A percentile compares a stretch with the other conserved stretches of the same genome.
phyloP scores from a whole-genome alignment of 1,139 yeast genomes.

The Kluyveromyces sp. region DNA sequence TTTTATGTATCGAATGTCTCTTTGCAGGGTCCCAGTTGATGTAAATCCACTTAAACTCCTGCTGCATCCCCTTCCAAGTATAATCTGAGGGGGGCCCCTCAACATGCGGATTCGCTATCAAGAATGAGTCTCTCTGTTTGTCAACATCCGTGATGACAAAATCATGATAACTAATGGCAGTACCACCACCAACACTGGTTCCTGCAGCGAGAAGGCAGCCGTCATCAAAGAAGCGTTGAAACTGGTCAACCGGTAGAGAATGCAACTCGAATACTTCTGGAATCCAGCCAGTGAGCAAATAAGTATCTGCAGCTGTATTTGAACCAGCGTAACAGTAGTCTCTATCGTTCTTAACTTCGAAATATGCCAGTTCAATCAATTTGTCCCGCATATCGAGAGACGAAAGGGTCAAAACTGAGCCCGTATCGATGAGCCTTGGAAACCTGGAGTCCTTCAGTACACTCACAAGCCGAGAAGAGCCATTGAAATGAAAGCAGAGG shows the following conservation, averaged over 20 bases:
- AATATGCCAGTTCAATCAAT: constrained; percentile 69
- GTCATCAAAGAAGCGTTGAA: not conserved
- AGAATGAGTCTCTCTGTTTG: constrained; percentile 24
- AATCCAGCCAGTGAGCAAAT: constrained; percentile 59
- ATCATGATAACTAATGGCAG: constrained; percentile 54
- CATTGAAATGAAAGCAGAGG: constrained; percentile 49
- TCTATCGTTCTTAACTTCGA: constrained; percentile 48
- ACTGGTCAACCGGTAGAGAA: constrained; percentile 7
- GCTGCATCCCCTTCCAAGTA: constrained; percentile 33
- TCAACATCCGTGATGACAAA: constrained; percentile 46
- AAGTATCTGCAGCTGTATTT: constrained; percentile 71
- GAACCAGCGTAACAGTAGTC: constrained; percentile 70
- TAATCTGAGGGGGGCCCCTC: constrained; percentile 27
- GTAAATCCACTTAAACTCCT: constrained; percentile 52
- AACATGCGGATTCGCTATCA: constrained; percentile 53
- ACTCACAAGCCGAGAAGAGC: constrained; percentile 41
- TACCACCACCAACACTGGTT: constrained; percentile 44
- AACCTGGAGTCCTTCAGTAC: constrained; percentile 19
- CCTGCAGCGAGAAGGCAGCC: constrained; percentile 4
- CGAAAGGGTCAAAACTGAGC: constrained; percentile 12
- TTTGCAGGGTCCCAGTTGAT: constrained; percentile 56
- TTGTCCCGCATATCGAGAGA: constrained; percentile 35
- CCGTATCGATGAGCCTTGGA: constrained; percentile 16
- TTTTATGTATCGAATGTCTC: constrained; percentile 30
- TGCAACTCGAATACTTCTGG: constrained; percentile 50